Conservation (phyloP, 768 basidiomycete species). For the Boletus tylopilopsis region DNA sequence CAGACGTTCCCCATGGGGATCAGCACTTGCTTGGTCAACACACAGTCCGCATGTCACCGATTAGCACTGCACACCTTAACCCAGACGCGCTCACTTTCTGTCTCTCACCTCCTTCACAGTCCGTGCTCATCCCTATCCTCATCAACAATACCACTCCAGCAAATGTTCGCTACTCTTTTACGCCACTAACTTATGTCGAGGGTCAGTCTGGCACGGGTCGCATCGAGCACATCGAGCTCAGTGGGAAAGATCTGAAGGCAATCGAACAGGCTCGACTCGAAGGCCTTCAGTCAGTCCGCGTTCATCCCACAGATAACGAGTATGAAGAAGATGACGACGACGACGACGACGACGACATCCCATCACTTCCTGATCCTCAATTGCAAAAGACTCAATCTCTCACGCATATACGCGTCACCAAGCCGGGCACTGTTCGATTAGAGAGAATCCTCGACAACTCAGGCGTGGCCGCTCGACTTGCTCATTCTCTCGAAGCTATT, state of each 20-base stretch:
- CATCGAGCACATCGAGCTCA: conserved; percentile 53
- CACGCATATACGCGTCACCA: conserved; percentile 64
- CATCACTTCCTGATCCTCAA: conserved; percentile 38
- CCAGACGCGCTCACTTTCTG: conserved; percentile 74
- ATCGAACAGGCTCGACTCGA: conserved; percentile 62
- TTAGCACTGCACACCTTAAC: conserved; percentile 89
- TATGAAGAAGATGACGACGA: conserved; percentile 59
- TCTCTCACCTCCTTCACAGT: conserved; percentile 48
- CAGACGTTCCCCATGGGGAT: conserved; percentile 39
- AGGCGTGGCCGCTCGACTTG: conserved; percentile 70
- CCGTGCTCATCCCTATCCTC: conserved; percentile 74
- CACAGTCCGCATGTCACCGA: conserved; percentile 89
- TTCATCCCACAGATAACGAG: conserved; percentile 54
- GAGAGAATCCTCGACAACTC: conserved; percentile 70
- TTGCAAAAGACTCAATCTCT: conserved; percentile 76
- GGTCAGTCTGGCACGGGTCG: conserved; percentile 38
- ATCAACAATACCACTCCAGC: conserved; percentile 87
- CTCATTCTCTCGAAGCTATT: conserved; percentile 56
- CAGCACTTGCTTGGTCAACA: conserved; percentile 78
- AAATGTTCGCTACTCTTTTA: conserved; percentile 68
- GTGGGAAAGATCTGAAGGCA: conserved; percentile 59
- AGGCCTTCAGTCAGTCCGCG: conserved; percentile 42
- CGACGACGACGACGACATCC: conserved; percentile 21
- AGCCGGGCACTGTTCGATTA: conserved; percentile 72
- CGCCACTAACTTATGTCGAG: conserved; percentile 54